Conservation (phyloP, 306 rosid species). For the Fragaria iinumae region DNA sequence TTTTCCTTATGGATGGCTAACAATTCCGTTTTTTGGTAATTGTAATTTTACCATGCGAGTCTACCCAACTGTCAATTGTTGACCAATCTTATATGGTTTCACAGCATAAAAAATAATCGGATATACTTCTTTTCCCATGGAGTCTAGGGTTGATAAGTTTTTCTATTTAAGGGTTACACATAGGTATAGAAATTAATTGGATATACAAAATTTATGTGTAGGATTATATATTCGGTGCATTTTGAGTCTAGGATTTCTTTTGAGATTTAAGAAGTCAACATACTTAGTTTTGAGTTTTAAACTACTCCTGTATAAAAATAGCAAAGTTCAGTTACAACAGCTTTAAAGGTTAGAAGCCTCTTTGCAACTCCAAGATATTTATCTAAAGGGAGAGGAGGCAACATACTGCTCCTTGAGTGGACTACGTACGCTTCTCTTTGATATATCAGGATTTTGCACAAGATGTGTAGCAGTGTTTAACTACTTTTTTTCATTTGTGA, state of each 20-base stretch:
- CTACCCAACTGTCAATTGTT: neutral
- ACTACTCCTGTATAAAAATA: neutral
- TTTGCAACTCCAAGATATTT: neutral
- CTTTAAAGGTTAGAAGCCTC: neutral
- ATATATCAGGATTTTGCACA: neutral
- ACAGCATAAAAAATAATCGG: neutral
- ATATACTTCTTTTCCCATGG: neutral
- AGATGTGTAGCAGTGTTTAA: neutral
- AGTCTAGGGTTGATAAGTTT: neutral
- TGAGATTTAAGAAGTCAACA: neutral
- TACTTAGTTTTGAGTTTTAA: neutral
- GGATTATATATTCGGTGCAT: neutral
- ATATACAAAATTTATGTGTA: neutral
- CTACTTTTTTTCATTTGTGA: neutral
- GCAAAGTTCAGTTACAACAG: neutral
- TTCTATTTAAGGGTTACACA: neutral
- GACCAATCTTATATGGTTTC: neutral
- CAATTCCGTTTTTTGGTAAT: neutral
- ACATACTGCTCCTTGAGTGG: neutral
- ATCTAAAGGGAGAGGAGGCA: neutral
- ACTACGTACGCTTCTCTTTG: neutral
- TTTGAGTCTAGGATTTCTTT: neutral
- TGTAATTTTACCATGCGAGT: neutral
- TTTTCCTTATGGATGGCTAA: neutral
- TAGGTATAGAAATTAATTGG: neutral